A percentile compares a stretch with the other conserved stretches of the same genome.
Evolutionary conservation across 163 green algal species (phyloP).

Genomic region (Scenedesmus sp.): DNA sequence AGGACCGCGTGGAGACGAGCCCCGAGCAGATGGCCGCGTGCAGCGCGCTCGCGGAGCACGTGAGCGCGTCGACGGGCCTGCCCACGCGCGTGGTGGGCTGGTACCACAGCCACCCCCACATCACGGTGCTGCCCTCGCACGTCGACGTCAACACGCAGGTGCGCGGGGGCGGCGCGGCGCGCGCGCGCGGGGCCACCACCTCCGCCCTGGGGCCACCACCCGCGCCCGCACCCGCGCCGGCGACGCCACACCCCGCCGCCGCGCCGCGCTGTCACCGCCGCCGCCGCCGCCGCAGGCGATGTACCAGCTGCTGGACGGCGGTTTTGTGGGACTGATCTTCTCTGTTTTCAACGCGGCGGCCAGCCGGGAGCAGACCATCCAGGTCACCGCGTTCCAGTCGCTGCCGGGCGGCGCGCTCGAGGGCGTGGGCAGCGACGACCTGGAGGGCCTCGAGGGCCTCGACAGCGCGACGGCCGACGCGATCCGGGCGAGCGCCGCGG

Average conservation of each 20-base stretch:
- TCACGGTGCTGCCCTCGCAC: slow-evolving; percentile 87
- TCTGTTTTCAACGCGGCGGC: slow-evolving; percentile 71
- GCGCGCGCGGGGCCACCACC: no score
- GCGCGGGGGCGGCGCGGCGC: background rate
- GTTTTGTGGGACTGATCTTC: slow-evolving; percentile 85
- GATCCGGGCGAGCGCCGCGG: slow-evolving; percentile 25
- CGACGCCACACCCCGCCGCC: no score
- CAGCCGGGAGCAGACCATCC: slow-evolving; percentile 47
- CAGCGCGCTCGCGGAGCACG: slow-evolving; percentile 67
- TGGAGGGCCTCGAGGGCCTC: slow-evolving; percentile 43
- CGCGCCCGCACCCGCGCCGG: no score
- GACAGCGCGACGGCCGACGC: no score
- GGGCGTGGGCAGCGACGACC: slow-evolving; percentile 18
- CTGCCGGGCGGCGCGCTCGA: slow-evolving; percentile 15
- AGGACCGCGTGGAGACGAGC: slow-evolving; percentile 85
- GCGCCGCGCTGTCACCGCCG: no score
- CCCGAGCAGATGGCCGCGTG: slow-evolving; percentile 80
- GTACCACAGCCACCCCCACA: slow-evolving; percentile 90
- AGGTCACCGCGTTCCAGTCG: slow-evolving; percentile 64
- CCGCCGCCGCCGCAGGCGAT: slow-evolving; percentile 74
- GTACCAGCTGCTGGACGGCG: slow-evolving; percentile 75
- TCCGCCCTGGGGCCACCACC: no score
- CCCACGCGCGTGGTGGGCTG: slow-evolving; percentile 79
- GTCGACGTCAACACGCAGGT: slow-evolving; percentile 81
- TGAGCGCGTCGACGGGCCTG: slow-evolving; percentile 57